phyloP scores from a whole-genome alignment of 164 flowering plant species.

The Dillenia suffruticosa region DNA sequence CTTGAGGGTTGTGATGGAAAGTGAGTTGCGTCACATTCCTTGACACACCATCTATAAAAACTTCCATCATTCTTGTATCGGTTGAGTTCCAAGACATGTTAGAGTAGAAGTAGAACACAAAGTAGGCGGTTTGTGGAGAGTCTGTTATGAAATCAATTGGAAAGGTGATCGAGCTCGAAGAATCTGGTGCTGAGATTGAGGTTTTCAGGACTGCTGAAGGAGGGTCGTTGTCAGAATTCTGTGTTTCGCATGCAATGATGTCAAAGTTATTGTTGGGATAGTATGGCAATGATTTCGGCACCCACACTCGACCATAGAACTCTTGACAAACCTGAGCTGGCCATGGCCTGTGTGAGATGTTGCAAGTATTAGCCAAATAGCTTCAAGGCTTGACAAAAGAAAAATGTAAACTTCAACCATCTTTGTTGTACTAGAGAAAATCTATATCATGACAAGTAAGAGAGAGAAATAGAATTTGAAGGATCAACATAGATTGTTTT shows the following conservation, averaged over 20 bases:
- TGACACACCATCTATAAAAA: background rate
- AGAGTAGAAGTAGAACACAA: constrained; percentile 7
- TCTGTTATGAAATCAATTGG: background rate
- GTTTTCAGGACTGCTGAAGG: background rate
- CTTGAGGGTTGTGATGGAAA: background rate
- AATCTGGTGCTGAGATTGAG: constrained; percentile 3
- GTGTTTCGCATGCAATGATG: background rate
- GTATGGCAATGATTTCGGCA: background rate
- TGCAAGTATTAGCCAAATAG: too few species aligned
- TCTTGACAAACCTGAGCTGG: background rate
- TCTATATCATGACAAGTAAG: too few species aligned
- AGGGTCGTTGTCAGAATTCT: background rate
- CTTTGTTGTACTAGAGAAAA: too few species aligned
- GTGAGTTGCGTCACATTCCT: background rate
- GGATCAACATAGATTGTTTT: too few species aligned
- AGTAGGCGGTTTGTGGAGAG: constrained; percentile 5
- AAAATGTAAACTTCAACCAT: too few species aligned
- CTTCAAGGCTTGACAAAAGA: too few species aligned
- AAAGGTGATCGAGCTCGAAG: background rate
- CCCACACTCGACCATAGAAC: background rate
- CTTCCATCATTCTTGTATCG: background rate
- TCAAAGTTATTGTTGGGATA: background rate
- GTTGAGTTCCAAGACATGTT: too few species aligned
- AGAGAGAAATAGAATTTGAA: too few species aligned
- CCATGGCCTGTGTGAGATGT: background rate